These are phyloP conservation scores for Cyclotella sp. DNA, from an alignment of 108 stramenopile genomes.

Conservation along the genomic window DNA sequence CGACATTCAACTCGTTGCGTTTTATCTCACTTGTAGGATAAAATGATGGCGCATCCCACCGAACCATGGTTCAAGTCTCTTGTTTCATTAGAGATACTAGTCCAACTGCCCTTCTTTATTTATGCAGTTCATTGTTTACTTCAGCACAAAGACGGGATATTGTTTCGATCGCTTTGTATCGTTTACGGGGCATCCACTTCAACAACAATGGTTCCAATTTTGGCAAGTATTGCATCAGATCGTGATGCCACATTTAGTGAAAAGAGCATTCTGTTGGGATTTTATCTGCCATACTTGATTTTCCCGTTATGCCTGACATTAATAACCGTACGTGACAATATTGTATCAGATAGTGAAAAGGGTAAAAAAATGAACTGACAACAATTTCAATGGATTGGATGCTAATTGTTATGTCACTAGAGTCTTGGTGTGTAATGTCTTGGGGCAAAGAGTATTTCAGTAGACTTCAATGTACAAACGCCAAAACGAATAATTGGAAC, in stretches of 20 bases:
- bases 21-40: slow-evolving; percentile 38
- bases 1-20: background rate
- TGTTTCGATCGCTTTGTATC: slow-evolving; percentile 55
- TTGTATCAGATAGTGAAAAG: slow-evolving; percentile 10
- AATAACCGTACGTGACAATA: slow-evolving; percentile 52
- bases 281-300: slow-evolving; percentile 81
- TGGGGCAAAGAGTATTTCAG: too few relatives aligned
- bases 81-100: slow-evolving; percentile 66
- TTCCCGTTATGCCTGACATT: slow-evolving; percentile 67
- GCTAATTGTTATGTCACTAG: too few relatives aligned
- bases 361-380: background rate
- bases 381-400: background rate
- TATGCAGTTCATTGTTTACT: slow-evolving; percentile 60
- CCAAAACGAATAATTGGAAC: too few relatives aligned
- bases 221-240: slow-evolving; percentile 49
- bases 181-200: slow-evolving; percentile 71
- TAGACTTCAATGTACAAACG: too few relatives aligned
- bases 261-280: slow-evolving; percentile 51
- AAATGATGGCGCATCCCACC: slow-evolving; percentile 61
- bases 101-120: slow-evolving; percentile 88
- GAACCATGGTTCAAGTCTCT: slow-evolving; percentile 72
- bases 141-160: background rate
- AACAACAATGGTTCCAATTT: slow-evolving; percentile 84
- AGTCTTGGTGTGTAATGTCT: too few relatives aligned
- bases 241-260: slow-evolving; percentile 49